Evolutionary conservation across 1,284 basidiomycete species (phyloP).

Genomic region (Fomitopsis betulina): DNA sequence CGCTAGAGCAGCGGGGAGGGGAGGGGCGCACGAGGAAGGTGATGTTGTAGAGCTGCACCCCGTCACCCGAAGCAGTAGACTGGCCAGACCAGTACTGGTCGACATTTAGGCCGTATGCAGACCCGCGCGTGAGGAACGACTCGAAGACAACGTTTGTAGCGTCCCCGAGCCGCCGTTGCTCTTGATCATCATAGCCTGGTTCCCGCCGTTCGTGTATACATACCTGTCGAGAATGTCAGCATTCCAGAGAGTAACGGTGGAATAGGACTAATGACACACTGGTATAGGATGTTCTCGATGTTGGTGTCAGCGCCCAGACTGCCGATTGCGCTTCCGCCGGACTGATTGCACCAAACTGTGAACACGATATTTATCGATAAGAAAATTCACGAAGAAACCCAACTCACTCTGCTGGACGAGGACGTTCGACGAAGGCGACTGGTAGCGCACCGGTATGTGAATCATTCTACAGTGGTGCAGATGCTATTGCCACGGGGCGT

Average conservation of each 20-base stretch:
- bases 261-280: constrained; percentile 2
- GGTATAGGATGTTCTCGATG: constrained; percentile 30
- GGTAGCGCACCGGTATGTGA: not conserved
- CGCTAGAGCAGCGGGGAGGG: not conserved
- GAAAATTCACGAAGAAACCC: no score
- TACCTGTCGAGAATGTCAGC: constrained; percentile 10
- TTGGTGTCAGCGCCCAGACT: constrained; percentile 26
- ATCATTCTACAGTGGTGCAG: no score
- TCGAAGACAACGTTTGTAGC: constrained; percentile 30
- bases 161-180: constrained; percentile 29
- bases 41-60: constrained; percentile 27
- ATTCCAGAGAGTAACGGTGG: not conserved
- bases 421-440: constrained; percentile 26
- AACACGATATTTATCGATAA: not conserved
- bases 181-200: constrained; percentile 36
- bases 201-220: constrained; percentile 32
- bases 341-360: constrained; percentile 33
- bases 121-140: constrained; percentile 28
- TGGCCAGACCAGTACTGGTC: constrained; percentile 29
- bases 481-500: no score
- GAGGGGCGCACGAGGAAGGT: constrained; percentile 21
- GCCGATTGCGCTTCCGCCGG: constrained; percentile 32
- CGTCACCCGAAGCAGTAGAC: constrained; percentile 19
- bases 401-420: constrained; percentile 28
- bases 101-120: constrained; percentile 30